A percentile compares a stretch with the other conserved stretches of the same genome.
Conservation (phyloP, 441 rosid species). For the Mallotus japonicus region DNA sequence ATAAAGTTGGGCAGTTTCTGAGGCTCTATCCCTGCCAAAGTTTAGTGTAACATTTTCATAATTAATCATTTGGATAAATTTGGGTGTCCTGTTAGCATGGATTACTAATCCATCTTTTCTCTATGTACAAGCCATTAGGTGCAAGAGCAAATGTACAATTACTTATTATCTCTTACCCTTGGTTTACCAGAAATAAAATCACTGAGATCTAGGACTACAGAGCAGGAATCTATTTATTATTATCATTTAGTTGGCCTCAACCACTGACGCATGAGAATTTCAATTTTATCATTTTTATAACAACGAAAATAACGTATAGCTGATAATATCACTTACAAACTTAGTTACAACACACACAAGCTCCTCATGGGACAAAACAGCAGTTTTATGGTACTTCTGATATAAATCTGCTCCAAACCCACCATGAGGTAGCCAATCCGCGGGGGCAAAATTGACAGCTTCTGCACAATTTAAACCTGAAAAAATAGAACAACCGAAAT, state of each 20-base stretch:
- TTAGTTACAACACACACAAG: slow-evolving; percentile 93
- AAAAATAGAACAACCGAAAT: slow-evolving; percentile 21
- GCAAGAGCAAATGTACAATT: neutral
- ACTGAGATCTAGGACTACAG: neutral
- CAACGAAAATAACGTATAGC: slow-evolving; percentile 7
- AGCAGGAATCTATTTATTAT: neutral
- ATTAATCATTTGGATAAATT: neutral
- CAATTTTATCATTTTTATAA: slow-evolving; percentile 8
- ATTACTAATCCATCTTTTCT: neutral
- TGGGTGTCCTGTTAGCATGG: neutral
- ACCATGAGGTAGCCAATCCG: slow-evolving; percentile 98
- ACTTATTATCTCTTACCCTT: neutral
- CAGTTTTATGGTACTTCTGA: slow-evolving; percentile 75
- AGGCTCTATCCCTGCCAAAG: neutral
- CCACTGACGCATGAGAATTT: neutral
- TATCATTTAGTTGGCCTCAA: neutral
- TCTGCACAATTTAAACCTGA: slow-evolving; percentile 95
- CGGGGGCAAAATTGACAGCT: slow-evolving; percentile 98
- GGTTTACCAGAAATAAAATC: neutral
- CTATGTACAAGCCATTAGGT: neutral
- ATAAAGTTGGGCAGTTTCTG: neutral
- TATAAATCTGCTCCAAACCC: slow-evolving; percentile 81
- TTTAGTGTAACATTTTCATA: neutral
- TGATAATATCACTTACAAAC: slow-evolving; percentile 37
- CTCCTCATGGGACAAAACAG: slow-evolving; percentile 96